These are phyloP conservation scores for Ceratobasidium theobromae DNA, from an alignment of 1,284 basidiomycete species.

Conservation along the genomic window DNA sequence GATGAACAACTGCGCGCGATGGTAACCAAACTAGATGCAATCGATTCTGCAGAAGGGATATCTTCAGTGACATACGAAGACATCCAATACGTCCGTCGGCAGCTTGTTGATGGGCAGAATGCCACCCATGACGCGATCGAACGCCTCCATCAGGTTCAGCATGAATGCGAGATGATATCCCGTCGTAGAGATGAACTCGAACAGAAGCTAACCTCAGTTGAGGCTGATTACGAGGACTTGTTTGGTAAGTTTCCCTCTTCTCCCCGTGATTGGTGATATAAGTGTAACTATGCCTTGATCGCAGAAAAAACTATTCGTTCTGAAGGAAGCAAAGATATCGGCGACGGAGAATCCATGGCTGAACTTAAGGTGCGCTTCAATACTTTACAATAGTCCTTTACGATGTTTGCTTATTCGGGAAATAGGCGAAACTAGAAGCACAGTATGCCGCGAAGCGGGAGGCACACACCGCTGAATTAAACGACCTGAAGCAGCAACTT, in stretches of 20 bases:
- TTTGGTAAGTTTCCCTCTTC: conserved; percentile 64
- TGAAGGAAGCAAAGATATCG: conserved; percentile 77
- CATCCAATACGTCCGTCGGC: conserved; percentile 75
- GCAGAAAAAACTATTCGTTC: conserved; percentile 83
- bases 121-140: conserved; percentile 88
- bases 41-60: conserved; percentile 59
- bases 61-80: conserved; percentile 73
- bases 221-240: conserved; percentile 95
- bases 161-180: conserved; percentile 86
- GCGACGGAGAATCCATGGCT: conserved; percentile 77
- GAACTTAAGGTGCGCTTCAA: conserved; percentile 80
- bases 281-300: background rate
- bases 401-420: conserved; percentile 8
- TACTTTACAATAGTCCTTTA: conserved; percentile 32
- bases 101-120: conserved; percentile 86
- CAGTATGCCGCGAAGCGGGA: conserved; percentile 94
- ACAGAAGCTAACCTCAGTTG: conserved; percentile 74
- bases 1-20: conserved; percentile 87
- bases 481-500: conserved; percentile 89
- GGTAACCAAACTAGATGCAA: conserved; percentile 77
- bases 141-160: conserved; percentile 82
- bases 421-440: conserved; percentile 86
- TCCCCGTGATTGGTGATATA: background rate
- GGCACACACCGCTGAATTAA: conserved; percentile 80
- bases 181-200: conserved; percentile 89